Evolutionary conservation across 371 early-diverging fungal species (phyloP), one percentile per base, ranked within the genome.

Genomic region (Dipsacomyces acuminosporus): DNA sequence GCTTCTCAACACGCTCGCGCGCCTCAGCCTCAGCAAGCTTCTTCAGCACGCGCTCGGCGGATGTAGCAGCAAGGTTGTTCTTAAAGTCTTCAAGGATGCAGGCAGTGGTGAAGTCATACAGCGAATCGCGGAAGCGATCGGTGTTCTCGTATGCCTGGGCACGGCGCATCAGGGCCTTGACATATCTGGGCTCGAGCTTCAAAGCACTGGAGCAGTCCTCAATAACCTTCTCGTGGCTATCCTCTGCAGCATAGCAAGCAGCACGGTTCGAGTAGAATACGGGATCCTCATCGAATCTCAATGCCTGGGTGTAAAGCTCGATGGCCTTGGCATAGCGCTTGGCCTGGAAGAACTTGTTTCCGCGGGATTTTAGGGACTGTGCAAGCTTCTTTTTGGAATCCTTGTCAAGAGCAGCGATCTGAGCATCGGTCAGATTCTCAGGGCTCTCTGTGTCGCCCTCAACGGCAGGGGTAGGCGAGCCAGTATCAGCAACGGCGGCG

Each of bases 221-320:
- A 40, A 82, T 67, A 25, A 87, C 91, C 40, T 82, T 77, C 14
- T 82, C 84, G 53, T 85, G 79, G 51, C 86, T 63, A 30, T 82
- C 84, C 42, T 85, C 69, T 51, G 86, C 83, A 5, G 85, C 82
- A 60, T 85, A 88, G 73, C 93, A 93, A 13, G 94, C 97, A 13
- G 96, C 96, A 41, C 97, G 86, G 81, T 97, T 97, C 58, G 91
- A 85, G 76, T 80, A 96, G 59, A 83, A 96, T 42, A 97, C 87
- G 13, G 89, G 83, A 26, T 78, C 72, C 67, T 91, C 83, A 50
- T 79, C 83, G 61, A 85, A 82, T 19, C 79, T 80, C 61, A 97
- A 86, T 3, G 97, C 97, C 59, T 87, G 81, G 11, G 92, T 82
- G 72, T 96, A 96, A 45, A 85, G 73, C 51, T 84, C 81, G 48